Percentiles rank a stretch among this genome's conserved stretches.
These are phyloP conservation scores for Colletotrichum sidae DNA, from an alignment of 2,329 filamentous ascomycete species.

Conservation along the genomic window DNA sequence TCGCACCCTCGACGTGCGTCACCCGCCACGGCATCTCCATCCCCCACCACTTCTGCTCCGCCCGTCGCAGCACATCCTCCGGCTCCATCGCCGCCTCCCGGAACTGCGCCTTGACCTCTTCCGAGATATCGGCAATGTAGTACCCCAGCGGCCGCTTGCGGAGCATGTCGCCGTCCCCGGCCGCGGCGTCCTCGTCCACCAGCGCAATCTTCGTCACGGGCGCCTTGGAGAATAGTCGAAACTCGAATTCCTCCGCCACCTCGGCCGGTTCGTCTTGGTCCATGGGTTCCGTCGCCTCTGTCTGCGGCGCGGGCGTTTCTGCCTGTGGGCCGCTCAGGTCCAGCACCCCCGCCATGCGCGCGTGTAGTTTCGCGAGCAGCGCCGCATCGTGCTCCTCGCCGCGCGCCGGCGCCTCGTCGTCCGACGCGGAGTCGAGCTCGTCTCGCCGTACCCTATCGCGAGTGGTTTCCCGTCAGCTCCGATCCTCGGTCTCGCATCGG, in stretches of 20 bases:
- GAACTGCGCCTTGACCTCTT: constrained; percentile 53
- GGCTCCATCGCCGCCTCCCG: constrained; percentile 61
- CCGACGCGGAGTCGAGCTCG: constrained; percentile 57
- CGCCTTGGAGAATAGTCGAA: constrained; percentile 67
- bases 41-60: constrained; percentile 64
- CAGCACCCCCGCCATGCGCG: constrained; percentile 60
- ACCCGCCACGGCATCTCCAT: constrained; percentile 72
- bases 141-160: constrained; percentile 57
- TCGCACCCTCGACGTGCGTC: constrained; percentile 48
- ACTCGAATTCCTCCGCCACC: constrained; percentile 61
- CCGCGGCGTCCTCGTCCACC: constrained; percentile 50
- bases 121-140: constrained; percentile 59
- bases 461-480: background rate
- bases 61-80: constrained; percentile 60
- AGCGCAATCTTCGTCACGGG: constrained; percentile 64
- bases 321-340: constrained; percentile 49
- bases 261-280: constrained; percentile 34
- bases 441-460: constrained; percentile 63
- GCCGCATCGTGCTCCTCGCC: constrained; percentile 51
- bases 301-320: constrained; percentile 20
- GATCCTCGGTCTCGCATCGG: background rate
- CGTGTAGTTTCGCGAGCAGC: constrained; percentile 58
- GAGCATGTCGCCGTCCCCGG: constrained; percentile 51
- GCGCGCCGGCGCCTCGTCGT: constrained; percentile 41
- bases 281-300: constrained; percentile 23